These are phyloP conservation scores for Sequoia sempervirens DNA, from an alignment of 75 land plant genomes.

Conservation along the genomic window DNA sequence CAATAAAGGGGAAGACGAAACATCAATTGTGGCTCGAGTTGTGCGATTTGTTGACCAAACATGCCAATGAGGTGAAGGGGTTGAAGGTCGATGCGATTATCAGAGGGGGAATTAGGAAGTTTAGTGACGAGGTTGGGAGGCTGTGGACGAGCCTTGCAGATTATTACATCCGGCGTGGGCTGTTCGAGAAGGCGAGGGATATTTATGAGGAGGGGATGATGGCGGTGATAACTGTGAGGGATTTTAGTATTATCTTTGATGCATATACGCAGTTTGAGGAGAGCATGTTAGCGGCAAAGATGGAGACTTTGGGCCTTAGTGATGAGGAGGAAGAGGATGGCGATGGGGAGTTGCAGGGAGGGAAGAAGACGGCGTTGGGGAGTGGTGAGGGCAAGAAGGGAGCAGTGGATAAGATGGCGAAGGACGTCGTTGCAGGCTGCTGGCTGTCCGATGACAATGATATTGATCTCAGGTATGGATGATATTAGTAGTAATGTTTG, in stretches of 20 bases:
- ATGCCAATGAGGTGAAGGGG: conserved; percentile 81
- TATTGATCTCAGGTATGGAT: conserved; percentile 36
- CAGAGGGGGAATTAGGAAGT: conserved; percentile 81
- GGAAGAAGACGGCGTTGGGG: conserved; percentile 10
- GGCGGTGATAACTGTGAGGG: conserved; percentile 84
- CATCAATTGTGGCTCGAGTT: conserved; percentile 94
- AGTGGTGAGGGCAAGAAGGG: background rate
- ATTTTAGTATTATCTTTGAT: no score
- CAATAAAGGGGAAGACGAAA: conserved; percentile 78
- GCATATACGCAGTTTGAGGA: no score
- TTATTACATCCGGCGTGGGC: conserved; percentile 75
- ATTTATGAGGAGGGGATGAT: conserved; percentile 86
- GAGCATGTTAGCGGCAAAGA: no score
- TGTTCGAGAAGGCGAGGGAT: conserved; percentile 87
- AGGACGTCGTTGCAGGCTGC: no score
- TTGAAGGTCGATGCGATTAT: conserved; percentile 91
- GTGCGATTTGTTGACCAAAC: conserved; percentile 81
- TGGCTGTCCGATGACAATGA: no score
- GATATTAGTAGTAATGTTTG: no score
- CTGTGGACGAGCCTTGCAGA: conserved; percentile 93
- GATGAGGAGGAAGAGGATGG: conserved; percentile 49
- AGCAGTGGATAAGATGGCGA: no score
- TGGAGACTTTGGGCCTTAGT: conserved; percentile 22
- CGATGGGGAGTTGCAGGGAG: conserved; percentile 10
- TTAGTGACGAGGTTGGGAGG: conserved; percentile 88